Evolutionary conservation across 2,329 filamentous ascomycete genomes (phyloP).

Genomic region (Cladosporium sp.): DNA sequence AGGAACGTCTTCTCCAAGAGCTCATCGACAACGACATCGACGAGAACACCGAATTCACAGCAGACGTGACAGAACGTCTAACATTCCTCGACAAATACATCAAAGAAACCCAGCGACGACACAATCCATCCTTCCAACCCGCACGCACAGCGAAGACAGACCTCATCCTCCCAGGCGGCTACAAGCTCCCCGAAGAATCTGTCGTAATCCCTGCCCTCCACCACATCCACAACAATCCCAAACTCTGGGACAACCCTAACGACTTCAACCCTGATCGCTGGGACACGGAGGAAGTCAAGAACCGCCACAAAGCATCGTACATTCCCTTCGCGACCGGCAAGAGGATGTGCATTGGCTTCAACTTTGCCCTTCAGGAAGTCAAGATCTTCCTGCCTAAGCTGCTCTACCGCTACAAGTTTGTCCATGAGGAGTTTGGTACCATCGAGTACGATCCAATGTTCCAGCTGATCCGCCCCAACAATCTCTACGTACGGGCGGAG

Average conservation of each 20-base stretch:
- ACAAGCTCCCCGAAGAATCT: conserved; percentile 49
- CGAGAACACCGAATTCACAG: conserved; percentile 32
- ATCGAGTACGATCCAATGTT: conserved; percentile 57
- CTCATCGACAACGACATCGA: conserved; percentile 41
- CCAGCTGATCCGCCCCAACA: conserved; percentile 54
- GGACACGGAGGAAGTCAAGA: conserved; percentile 52
- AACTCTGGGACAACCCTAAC: conserved; percentile 55
- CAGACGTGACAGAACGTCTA: conserved; percentile 39
- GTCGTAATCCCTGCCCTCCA: conserved; percentile 51
- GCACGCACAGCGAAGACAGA: conserved; percentile 55
- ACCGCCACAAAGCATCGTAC: conserved; percentile 49
- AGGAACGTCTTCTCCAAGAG: conserved; percentile 56
- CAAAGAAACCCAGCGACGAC: conserved; percentile 55
- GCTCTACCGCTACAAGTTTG: conserved; percentile 56
- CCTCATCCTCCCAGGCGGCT: conserved; percentile 56
- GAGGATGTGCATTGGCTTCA: conserved; percentile 60
- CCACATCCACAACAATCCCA: conserved; percentile 48
- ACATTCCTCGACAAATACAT: conserved; percentile 54
- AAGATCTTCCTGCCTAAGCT: conserved; percentile 58
- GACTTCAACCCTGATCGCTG: conserved; percentile 59
- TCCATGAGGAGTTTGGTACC: conserved; percentile 32
- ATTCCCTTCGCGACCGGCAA: conserved; percentile 56
- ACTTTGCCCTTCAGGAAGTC: conserved; percentile 59
- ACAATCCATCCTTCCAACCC: conserved; percentile 60
- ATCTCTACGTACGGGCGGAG: conserved; percentile 51